A percentile compares a stretch with the other conserved stretches of the same genome.
phyloP scores from a whole-genome alignment of 2,329 filamentous ascomycete species.

The Calcarisporium arbuscula region DNA sequence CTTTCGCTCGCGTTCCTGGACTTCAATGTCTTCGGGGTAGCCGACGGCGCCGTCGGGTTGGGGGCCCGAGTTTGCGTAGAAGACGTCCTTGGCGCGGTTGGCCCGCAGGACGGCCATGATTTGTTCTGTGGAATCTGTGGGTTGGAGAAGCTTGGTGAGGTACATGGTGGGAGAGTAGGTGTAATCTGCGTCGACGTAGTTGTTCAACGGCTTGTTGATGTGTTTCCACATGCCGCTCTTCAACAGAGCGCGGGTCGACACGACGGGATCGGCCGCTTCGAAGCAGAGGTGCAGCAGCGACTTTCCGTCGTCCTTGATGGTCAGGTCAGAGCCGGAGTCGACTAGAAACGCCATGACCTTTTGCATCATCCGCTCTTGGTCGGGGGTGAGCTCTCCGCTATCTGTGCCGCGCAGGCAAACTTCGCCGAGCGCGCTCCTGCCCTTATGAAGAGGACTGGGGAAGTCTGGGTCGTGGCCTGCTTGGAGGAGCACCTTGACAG shows the following conservation, averaged over 20 bases:
- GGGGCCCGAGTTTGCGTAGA: conserved; percentile 45
- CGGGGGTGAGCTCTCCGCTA: conserved; percentile 34
- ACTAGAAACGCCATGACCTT: conserved; percentile 52
- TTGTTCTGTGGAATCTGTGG: conserved; percentile 30
- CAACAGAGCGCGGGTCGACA: conserved; percentile 51
- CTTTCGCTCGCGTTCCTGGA: conserved; percentile 44
- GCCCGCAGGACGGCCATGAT: conserved; percentile 43
- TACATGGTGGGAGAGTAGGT: conserved; percentile 63
- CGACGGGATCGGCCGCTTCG: conserved; percentile 47
- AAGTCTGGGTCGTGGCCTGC: conserved; percentile 59
- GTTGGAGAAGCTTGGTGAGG: conserved; percentile 38
- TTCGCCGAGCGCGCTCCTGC: conserved; percentile 58
- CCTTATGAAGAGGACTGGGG: conserved; percentile 54
- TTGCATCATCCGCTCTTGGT: conserved; percentile 48
- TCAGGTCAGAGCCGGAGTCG: conserved; percentile 49
- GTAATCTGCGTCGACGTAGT: conserved; percentile 43
- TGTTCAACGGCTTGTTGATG: conserved; percentile 54
- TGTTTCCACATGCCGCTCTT: conserved; percentile 60
- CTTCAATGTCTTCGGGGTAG: conserved; percentile 42
- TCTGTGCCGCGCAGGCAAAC: conserved; percentile 52
- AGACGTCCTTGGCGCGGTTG: conserved; percentile 48
- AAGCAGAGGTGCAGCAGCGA: conserved; percentile 55
- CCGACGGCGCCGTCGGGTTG: conserved; percentile 49
- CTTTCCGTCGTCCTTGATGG: conserved; percentile 49
- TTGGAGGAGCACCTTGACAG: conserved; percentile 50